These are phyloP conservation scores for Eucalyptus regnans DNA, from an alignment of 345 rosid species.

Conservation along the genomic window DNA sequence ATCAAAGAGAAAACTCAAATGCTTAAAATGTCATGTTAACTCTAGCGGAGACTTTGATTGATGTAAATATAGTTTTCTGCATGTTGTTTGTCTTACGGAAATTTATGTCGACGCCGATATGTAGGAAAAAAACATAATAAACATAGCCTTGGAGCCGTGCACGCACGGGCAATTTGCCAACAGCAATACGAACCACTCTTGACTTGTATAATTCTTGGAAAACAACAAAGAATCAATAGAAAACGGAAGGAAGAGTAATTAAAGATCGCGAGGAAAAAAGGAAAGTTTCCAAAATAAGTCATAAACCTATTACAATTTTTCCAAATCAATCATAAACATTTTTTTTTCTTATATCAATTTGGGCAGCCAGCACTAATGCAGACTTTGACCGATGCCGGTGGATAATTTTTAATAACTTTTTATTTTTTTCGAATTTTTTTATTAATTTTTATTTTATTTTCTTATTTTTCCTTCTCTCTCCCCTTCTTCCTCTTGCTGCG, in stretches of 20 bases:
- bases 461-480: no score
- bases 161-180: neutral
- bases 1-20: neutral
- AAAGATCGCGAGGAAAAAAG: no score
- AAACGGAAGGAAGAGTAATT: neutral
- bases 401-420: no score
- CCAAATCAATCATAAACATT: no score
- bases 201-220: neutral
- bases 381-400: rapidly evolving
- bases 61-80: neutral
- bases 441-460: no score
- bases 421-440: no score
- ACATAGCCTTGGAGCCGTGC: neutral
- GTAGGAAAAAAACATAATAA: neutral
- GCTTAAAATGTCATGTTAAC: neutral
- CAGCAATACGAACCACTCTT: neutral
- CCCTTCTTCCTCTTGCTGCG: no score
- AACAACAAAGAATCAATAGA: neutral
- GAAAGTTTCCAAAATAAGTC: no score
- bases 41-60: neutral
- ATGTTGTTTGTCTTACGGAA: neutral
- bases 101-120: neutral
- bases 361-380: rapidly evolving
- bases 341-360: no score
- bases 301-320: no score